Evolutionary conservation across 2,329 filamentous ascomycete species (phyloP), one percentile per base, ranked within the genome.

Genomic region (Paramyrothecium sp.): DNA sequence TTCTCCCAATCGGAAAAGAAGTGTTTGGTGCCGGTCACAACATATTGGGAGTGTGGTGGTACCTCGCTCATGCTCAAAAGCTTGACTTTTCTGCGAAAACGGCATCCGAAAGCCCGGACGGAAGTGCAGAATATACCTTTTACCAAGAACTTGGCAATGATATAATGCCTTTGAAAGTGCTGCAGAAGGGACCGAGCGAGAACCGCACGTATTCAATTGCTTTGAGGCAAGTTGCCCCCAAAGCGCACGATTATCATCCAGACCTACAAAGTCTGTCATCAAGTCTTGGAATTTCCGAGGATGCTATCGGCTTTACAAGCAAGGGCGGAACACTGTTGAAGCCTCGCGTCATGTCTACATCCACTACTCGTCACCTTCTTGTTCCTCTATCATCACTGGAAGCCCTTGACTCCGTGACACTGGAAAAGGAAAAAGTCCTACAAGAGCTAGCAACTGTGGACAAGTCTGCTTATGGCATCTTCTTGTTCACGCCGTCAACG

Each of bases 21-120:
- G 62, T 65, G 3, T 60, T 63, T 52, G 62, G 62, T 7, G 56
- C 63, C 3, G 61, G 63, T 0, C 63, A 65, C 53, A 65, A 65
- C 51, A 65, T 65, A 51, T 48, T 65, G 2, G 63, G 62, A 2
- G 61, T 48, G n/a, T 65, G 62, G 63, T 65, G 63, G 62, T 58
- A 60, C 23, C 56, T 65, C 2, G 62, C 62, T 7, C 34, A 63
- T 1, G 44, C 26, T 30, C 26, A 30, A 4, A 30, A 30, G 10
- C 26, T 30, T 5, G 26, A 30, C 26, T 30, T 30, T 4, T 30
- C 26, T 5, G 26, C 10, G 5, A 30, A 30, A 10, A 30, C 4
- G 4, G 26, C 26, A 30, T 30, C 26, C 5, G 5, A 4, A 30
- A 5, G 10, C 26, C 10, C 26, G 26, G 26, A 30, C 10, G 26